Base-by-base conservation (phyloP, 495 filamentous ascomycete species). In the Tuber calosporum region DNA sequence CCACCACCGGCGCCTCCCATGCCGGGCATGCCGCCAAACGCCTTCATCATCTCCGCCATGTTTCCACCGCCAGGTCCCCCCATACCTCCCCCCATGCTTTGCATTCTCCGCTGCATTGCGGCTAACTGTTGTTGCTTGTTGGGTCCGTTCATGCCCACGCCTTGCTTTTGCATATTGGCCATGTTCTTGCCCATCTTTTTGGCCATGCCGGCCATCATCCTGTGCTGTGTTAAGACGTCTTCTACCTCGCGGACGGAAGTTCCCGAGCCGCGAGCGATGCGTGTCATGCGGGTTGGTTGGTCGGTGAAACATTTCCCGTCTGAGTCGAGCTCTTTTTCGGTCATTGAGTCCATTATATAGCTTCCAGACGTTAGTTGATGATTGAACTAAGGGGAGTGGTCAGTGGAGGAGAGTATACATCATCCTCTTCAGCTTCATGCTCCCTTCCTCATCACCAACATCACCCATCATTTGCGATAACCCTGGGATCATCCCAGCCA, bases 161-260 rank as follows among this genome's bases (percentile, higher is more conserved):
- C 94, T 3, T 94, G 93, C 36, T 89, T 90, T 83, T 97, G 92
- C 91, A 97, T 96, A 78, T 96, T 94, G 84, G 94, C 93, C 91
- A 95, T 93, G 82, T 91, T 93, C 26, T 93, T 94, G 69, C 94
- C 94, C 87, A 97, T 94, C 84, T 94, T 94, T 90, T 98, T 99
- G 53, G 95, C 95, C 95, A 99, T 97, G 42, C 92, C 92, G 42
- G 93, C 93, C 95, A 99, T 99, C 92, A 97, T 97, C 75, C 92
- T 88, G 83, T 97, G 94, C 84, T 99, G 95, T 1, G 93, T 96
- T 34, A 99, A 87, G n/a, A 99, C 84, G 74, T 99, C 95, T 82
- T 99, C 96, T 39, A 99, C 94, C 80, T 99, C 95, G 11, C 94
- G 88, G 19, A 99, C 96, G 45, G 86, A 89, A 6, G 96, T 98